phyloP scores from a whole-genome alignment of 495 filamentous ascomycete species.

The Talaromyces borbonicus region DNA sequence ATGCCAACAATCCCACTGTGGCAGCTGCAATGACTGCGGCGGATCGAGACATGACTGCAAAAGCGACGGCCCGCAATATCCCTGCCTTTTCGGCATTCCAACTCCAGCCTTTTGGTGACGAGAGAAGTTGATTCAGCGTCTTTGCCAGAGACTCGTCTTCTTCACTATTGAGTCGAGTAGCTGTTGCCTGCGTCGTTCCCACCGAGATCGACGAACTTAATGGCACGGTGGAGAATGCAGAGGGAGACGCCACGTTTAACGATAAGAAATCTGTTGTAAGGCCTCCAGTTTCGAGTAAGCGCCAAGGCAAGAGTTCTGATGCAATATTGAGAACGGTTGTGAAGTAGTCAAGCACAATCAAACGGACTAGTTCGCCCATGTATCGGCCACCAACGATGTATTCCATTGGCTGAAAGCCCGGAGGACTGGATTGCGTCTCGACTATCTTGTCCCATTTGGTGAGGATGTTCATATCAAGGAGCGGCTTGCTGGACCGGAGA shows the following conservation, averaged over 20 bases:
- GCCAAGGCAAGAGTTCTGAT: constrained; percentile 31
- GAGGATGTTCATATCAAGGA: constrained; percentile 46
- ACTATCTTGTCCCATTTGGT: constrained; percentile 58
- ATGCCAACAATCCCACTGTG: constrained; percentile 51
- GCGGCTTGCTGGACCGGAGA: constrained; percentile 48
- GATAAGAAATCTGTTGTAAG: constrained; percentile 58
- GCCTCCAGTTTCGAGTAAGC: constrained; percentile 41
- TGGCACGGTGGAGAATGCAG: constrained; percentile 7
- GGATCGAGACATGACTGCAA: constrained; percentile 50
- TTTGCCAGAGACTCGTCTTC: constrained; percentile 20
- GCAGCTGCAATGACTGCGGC: constrained; percentile 56
- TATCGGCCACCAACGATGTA: constrained; percentile 72
- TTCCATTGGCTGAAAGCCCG: constrained; percentile 73
- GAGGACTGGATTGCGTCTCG: constrained; percentile 47
- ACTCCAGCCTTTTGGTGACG: constrained; percentile 27
- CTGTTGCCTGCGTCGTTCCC: background rate
- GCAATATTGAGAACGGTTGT: constrained; percentile 19
- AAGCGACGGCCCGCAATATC: constrained; percentile 43
- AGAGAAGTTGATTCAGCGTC: constrained; percentile 37
- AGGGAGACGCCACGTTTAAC: constrained; percentile 38
- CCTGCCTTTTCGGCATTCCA: constrained; percentile 50
- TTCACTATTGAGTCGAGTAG: background rate
- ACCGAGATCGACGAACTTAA: background rate
- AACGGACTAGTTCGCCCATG: constrained; percentile 60
- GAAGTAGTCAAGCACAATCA: constrained; percentile 55